A percentile compares a stretch with the other conserved stretches of the same genome.
Conservation (phyloP, 2,329 filamentous ascomycete species). For the Capronia americana region DNA sequence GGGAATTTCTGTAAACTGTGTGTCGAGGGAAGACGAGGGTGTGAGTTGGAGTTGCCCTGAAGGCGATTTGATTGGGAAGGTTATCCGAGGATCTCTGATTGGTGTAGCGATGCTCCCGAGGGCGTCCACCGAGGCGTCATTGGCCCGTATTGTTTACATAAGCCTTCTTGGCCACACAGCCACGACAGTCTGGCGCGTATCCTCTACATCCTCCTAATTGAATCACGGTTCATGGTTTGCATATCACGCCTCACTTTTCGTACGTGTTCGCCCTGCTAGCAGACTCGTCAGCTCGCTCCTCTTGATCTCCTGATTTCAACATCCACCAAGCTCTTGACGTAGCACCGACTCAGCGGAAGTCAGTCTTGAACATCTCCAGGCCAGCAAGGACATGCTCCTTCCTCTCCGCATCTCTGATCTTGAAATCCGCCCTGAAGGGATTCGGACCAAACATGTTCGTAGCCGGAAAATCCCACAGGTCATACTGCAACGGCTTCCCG, state of each 20-base stretch:
- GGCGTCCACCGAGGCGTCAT: no score
- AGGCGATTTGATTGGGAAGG: neutral
- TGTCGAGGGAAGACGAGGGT: neutral
- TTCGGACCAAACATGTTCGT: conserved; percentile 24
- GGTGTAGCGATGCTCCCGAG: no score
- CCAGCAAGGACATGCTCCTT: conserved; percentile 8
- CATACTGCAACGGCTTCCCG: conserved; percentile 8
- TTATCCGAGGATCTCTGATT: neutral
- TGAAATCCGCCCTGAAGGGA: conserved; percentile 23
- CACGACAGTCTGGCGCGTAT: neutral
- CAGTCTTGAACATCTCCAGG: conserved; percentile 12
- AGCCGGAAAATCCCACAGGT: conserved; percentile 17
- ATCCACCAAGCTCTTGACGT: neutral
- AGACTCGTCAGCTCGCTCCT: neutral
- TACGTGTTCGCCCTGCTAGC: neutral
- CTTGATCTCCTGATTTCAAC: neutral
- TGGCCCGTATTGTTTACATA: neutral
- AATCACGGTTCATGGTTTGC: neutral
- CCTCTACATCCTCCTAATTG: neutral
- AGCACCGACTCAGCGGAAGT: conserved; percentile 4
- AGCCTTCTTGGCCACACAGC: no score
- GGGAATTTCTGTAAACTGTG: neutral
- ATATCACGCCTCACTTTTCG: neutral
- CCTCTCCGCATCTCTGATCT: conserved; percentile 18
- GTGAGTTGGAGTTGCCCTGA: neutral